phyloP scores from a whole-genome alignment of 163 green algal species.

The Chlorella variabilis region DNA sequence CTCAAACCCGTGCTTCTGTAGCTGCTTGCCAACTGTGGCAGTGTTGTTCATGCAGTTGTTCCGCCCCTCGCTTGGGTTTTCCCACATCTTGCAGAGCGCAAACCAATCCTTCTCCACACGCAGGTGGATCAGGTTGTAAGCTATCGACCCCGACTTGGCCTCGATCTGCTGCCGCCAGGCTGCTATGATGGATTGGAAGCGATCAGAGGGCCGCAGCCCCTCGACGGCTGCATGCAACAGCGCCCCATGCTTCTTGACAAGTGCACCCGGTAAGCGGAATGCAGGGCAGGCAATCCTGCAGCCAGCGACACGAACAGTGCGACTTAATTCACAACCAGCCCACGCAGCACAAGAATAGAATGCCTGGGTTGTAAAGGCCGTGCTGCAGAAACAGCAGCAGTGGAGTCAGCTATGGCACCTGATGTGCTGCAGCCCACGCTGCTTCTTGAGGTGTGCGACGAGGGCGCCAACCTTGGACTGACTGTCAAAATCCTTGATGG shows the following conservation, averaged over 20 bases:
- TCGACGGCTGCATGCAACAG: conserved; percentile 10
- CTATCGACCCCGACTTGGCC: neutral
- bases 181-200: neutral
- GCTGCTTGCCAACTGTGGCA: neutral
- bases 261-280: conserved; percentile 11
- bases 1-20: neutral
- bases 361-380: neutral
- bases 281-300: conserved; percentile 27
- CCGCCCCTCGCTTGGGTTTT: neutral
- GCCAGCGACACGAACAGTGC: neutral
- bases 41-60: conserved; percentile 19
- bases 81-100: conserved; percentile 1
- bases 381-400: neutral
- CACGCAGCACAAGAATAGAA: neutral
- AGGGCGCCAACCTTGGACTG: conserved; percentile 8
- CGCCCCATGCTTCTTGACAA: conserved; percentile 4
- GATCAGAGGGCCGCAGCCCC: neutral
- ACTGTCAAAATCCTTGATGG: conserved; percentile 14
- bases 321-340: neutral
- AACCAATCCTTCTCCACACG: conserved; percentile 1
- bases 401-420: conserved; percentile 12
- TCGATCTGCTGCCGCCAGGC: conserved; percentile 6
- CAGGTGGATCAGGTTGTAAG: conserved; percentile 7
- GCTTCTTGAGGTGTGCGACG: neutral
- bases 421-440: conserved; percentile 13